These are phyloP conservation scores for Ramichloridium luteum DNA, from an alignment of 2,329 filamentous ascomycete genomes.

Conservation along the genomic window DNA sequence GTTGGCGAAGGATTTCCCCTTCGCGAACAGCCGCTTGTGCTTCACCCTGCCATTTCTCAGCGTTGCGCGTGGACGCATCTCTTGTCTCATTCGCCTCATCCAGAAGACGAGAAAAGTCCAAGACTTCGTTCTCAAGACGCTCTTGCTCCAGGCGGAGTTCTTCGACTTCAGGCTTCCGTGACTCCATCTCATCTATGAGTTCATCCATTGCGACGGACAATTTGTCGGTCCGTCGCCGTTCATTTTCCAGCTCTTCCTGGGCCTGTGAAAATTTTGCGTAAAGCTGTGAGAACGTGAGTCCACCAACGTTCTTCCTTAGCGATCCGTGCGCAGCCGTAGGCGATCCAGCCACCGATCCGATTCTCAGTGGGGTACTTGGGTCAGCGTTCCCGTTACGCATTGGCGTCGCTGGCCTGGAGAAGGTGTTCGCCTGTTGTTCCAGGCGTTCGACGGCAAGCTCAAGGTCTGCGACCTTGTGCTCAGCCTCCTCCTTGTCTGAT, in stretches of 20 bases:
- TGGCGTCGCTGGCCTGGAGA: slow-evolving; percentile 39
- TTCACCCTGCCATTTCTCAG: slow-evolving; percentile 66
- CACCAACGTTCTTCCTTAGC: slow-evolving; percentile 38
- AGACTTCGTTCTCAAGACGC: slow-evolving; percentile 64
- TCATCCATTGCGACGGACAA: slow-evolving; percentile 70
- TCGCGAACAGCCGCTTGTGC: slow-evolving; percentile 52
- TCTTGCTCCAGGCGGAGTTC: slow-evolving; percentile 73
- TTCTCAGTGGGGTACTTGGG: slow-evolving; percentile 16
- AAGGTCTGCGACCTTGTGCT: slow-evolving; percentile 51
- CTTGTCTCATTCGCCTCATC: slow-evolving; percentile 72
- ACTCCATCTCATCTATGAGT: slow-evolving; percentile 73
- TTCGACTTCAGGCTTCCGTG: slow-evolving; percentile 75
- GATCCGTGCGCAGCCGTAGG: slow-evolving; percentile 36
- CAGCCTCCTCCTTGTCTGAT: slow-evolving; percentile 48
- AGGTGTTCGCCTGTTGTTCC: slow-evolving; percentile 24
- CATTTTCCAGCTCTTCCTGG: slow-evolving; percentile 60
- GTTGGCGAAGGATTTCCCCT: slow-evolving; percentile 66
- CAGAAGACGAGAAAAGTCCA: slow-evolving; percentile 64
- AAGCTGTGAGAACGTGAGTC: slow-evolving; percentile 49
- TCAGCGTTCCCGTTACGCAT: slow-evolving; percentile 29
- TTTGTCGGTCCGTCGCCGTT: slow-evolving; percentile 62
- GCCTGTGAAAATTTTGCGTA: slow-evolving; percentile 50
- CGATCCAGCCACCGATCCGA: slow-evolving; percentile 34
- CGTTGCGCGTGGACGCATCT: slow-evolving; percentile 64
- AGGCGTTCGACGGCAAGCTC: slow-evolving; percentile 51